phyloP scores from a whole-genome alignment of 164 flowering plant species.

The Liriodendron chinense region DNA sequence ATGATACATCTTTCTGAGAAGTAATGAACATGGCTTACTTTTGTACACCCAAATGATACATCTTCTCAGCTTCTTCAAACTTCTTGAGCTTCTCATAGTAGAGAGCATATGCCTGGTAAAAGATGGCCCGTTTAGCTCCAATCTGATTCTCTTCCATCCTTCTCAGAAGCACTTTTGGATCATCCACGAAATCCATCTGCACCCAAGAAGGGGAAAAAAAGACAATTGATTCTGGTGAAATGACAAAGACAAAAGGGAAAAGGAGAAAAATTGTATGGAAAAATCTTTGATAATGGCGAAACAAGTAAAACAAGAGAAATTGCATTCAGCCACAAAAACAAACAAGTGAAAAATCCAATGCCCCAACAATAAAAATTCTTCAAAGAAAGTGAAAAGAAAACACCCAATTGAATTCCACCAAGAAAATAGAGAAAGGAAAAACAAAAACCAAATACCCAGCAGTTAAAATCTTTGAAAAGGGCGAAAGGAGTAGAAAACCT shows the following conservation, averaged over 20 bases:
- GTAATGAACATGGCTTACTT: constrained; percentile 47
- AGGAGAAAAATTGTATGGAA: background rate
- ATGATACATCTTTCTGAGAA: too few species aligned
- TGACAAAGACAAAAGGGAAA: background rate
- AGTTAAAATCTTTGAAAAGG: background rate
- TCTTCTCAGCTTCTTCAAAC: constrained; percentile 80
- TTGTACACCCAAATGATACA: constrained; percentile 75
- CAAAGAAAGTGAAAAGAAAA: background rate
- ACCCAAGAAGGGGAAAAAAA: background rate
- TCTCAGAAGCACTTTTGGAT: constrained; percentile 54
- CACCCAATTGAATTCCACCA: background rate
- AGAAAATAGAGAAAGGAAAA: background rate
- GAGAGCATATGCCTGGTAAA: constrained; percentile 91
- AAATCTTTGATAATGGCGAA: background rate
- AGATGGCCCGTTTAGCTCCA: constrained; percentile 62
- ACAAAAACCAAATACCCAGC: constrained; percentile 2
- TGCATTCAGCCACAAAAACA: background rate
- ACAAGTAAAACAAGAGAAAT: too few species aligned
- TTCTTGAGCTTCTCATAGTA: constrained; percentile 82
- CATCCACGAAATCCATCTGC: constrained; percentile 92
- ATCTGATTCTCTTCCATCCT: constrained; percentile 70
- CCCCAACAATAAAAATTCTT: background rate
- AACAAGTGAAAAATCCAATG: background rate
- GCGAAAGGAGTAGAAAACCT: background rate
- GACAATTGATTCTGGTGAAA: background rate